phyloP scores from a whole-genome alignment of 257 asterid species.

The Solanum bulbocastanum region DNA sequence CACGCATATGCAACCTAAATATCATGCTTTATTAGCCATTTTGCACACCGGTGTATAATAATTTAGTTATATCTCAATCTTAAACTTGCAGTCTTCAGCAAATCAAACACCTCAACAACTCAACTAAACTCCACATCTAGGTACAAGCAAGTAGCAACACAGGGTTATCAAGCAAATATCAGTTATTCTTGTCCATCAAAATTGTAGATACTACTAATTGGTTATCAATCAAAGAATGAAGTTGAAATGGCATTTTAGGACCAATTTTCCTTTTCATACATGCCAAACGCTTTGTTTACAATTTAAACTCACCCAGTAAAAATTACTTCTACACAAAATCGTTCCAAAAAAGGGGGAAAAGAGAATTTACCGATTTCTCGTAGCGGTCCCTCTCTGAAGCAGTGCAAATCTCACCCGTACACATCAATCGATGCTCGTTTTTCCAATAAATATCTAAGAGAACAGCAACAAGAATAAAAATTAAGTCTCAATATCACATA shows the following conservation, averaged over 20 bases:
- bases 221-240: background rate
- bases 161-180: background rate
- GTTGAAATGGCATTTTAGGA: background rate
- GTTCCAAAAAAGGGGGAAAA: background rate
- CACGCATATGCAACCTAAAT: background rate
- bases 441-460: constrained; percentile 76
- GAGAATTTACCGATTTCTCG: constrained; percentile 60
- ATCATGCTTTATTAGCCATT: background rate
- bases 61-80: background rate
- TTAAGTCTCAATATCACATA: background rate
- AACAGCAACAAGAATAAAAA: background rate
- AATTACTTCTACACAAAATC: background rate
- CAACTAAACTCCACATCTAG: background rate
- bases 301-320: background rate
- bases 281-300: background rate
- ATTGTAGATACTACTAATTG: background rate
- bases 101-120: background rate
- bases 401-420: constrained; percentile 76
- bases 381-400: constrained; percentile 87
- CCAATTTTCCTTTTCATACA: background rate
- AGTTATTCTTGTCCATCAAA: background rate
- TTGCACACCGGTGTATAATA: background rate
- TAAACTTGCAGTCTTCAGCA: background rate
- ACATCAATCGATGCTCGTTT: constrained; percentile 76
- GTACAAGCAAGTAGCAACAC: background rate